Conservation (phyloP, 805 yeast species). For the Lachancea waltii region DNA sequence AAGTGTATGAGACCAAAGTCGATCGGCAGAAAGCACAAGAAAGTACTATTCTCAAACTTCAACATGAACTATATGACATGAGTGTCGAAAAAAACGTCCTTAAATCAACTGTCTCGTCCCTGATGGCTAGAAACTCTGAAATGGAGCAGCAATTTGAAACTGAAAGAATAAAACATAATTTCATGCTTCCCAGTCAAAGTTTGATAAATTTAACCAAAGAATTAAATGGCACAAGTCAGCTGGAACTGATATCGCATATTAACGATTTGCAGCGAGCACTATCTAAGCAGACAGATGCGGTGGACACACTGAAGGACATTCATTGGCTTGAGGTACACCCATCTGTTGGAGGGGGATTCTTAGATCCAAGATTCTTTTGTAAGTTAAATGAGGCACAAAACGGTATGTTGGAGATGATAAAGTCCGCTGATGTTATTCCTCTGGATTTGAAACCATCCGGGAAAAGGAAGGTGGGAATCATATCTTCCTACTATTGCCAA, state of each 20-base stretch:
- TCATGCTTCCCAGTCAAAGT: slow-evolving; percentile 22
- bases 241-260: slow-evolving; percentile 41
- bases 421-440: not conserved
- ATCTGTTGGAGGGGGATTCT: not conserved
- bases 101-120: slow-evolving; percentile 7
- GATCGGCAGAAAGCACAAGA: slow-evolving; percentile 29
- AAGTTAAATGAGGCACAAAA: not conserved
- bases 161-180: slow-evolving; percentile 24
- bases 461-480: not conserved
- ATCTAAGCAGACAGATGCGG: not conserved
- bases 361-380: not conserved
- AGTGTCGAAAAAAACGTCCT: slow-evolving; percentile 19
- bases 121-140: slow-evolving; percentile 13
- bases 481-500: not conserved
- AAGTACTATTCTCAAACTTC: not conserved
- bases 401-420: not conserved
- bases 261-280: slow-evolving; percentile 30
- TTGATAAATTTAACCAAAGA: slow-evolving; percentile 34
- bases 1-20: slow-evolving; percentile 41
- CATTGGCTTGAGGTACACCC: slow-evolving; percentile 1
- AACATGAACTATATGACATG: slow-evolving; percentile 21
- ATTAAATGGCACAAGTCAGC: slow-evolving; percentile 29
- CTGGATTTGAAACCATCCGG: not conserved
- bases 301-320: not conserved
- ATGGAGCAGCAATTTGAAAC: slow-evolving; percentile 20